phyloP scores from a whole-genome alignment of 1,284 basidiomycete species.

The Tilletiaria anomala region DNA sequence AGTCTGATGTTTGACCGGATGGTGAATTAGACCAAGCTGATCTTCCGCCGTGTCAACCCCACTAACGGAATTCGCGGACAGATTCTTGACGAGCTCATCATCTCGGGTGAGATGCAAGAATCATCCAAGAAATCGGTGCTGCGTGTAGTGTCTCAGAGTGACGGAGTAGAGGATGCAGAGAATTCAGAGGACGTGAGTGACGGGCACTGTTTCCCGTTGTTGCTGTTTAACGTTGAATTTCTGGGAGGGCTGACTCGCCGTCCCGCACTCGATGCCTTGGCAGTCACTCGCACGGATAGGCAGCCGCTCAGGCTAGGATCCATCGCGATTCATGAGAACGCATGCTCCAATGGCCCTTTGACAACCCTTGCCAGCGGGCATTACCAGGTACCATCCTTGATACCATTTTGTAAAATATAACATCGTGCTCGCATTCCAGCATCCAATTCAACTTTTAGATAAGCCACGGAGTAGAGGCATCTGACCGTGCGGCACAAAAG shows the following conservation, averaged over 20 bases:
- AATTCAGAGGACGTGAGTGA: conserved; percentile 37
- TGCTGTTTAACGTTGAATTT: not conserved
- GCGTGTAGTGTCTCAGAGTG: conserved; percentile 52
- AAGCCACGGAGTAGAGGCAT: no score
- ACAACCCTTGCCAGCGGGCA: no score
- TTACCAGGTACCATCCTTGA: no score
- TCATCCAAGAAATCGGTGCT: conserved; percentile 96
- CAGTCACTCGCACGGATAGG: conserved; percentile 29
- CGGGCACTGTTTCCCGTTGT: conserved; percentile 2
- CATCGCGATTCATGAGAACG: no score
- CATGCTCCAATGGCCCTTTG: no score
- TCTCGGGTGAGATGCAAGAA: conserved; percentile 94
- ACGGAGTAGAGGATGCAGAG: conserved; percentile 40
- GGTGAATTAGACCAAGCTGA: conserved; percentile 1
- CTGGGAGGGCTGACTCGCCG: not conserved
- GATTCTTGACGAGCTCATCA: conserved; percentile 81
- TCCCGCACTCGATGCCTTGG: not conserved
- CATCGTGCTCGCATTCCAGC: no score
- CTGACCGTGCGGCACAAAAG: no score
- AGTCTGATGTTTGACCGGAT: not conserved
- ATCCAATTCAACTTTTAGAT: no score
- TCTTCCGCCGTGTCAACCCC: not conserved
- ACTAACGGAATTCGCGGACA: no score
- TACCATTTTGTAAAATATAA: no score
- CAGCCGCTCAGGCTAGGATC: conserved; percentile 17